Percentiles rank a stretch among this genome's conserved stretches.
Conservation (phyloP, 768 basidiomycete genomes). For the Ephemerocybe angulata region DNA sequence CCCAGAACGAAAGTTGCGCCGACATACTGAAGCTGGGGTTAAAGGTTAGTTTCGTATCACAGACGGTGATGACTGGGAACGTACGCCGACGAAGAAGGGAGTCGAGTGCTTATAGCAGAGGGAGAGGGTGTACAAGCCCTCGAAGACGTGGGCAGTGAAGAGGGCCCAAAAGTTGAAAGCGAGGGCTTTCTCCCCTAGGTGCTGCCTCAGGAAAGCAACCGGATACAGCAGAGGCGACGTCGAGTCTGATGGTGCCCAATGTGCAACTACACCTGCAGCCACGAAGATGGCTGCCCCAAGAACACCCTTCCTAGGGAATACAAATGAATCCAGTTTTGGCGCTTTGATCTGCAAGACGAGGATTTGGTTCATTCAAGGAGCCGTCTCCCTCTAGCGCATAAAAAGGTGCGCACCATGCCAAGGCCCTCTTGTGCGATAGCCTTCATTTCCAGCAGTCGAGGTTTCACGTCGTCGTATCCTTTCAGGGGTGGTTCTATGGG, state of each 20-base stretch:
- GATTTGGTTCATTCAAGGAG: background rate
- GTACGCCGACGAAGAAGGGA: conserved; percentile 39
- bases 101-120: conserved; percentile 45
- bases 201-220: conserved; percentile 28
- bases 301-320: conserved; percentile 30
- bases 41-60: background rate
- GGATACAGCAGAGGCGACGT: conserved; percentile 27
- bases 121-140: conserved; percentile 44
- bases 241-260: conserved; percentile 21
- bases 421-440: conserved; percentile 73
- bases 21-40: conserved; percentile 50
- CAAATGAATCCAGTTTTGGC: conserved; percentile 59
- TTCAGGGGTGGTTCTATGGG: conserved; percentile 66
- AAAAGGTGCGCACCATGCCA: conserved; percentile 61
- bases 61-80: conserved; percentile 10
- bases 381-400: background rate
- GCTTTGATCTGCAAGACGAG: conserved; percentile 46
- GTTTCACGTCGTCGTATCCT: conserved; percentile 81
- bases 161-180: conserved; percentile 33
- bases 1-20: conserved; percentile 50
- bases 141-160: conserved; percentile 38
- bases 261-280: background rate
- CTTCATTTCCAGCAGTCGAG: conserved; percentile 76
- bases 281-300: background rate
- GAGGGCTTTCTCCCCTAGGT: conserved; percentile 24